phyloP scores from a whole-genome alignment of 2,329 filamentous ascomycete genomes.

The Aspergillus tamarii region DNA sequence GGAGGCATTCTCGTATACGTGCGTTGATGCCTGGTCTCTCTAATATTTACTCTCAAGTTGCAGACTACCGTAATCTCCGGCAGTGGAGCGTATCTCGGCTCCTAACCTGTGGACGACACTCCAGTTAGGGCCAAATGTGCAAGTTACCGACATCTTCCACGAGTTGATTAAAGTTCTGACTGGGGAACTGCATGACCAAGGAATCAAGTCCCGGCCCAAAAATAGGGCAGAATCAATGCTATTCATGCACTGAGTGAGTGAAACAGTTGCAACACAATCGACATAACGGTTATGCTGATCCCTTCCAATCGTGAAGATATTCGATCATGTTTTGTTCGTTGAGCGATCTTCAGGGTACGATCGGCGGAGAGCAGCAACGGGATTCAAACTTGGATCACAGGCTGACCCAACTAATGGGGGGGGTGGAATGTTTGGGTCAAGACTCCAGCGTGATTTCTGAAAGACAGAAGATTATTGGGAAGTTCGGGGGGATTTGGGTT shows the following conservation, averaged over 20 bases:
- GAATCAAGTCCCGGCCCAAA: neutral
- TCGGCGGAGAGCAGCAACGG: neutral
- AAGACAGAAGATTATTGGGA: neutral
- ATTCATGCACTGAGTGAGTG: neutral
- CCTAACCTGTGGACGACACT: neutral
- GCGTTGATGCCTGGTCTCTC: neutral
- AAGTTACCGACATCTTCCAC: neutral
- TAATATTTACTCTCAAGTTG: neutral
- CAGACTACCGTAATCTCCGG: neutral
- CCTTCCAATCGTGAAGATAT: neutral
- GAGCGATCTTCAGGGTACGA: conserved; percentile 3
- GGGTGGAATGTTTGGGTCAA: neutral
- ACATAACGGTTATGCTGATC: conserved; percentile 7
- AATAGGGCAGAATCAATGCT: neutral
- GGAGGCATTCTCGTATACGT: neutral
- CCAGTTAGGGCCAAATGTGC: neutral
- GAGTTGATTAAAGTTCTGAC: conserved; percentile 1
- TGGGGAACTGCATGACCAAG: neutral
- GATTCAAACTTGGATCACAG: neutral
- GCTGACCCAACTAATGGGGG: neutral
- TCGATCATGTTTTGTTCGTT: neutral
- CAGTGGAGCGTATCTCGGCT: neutral
- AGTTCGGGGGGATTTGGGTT: neutral
- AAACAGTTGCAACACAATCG: neutral
- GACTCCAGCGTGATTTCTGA: too few relatives aligned